Conservation (phyloP, 2,329 filamentous ascomycete genomes). For the Chaetomiaceae sp. region DNA sequence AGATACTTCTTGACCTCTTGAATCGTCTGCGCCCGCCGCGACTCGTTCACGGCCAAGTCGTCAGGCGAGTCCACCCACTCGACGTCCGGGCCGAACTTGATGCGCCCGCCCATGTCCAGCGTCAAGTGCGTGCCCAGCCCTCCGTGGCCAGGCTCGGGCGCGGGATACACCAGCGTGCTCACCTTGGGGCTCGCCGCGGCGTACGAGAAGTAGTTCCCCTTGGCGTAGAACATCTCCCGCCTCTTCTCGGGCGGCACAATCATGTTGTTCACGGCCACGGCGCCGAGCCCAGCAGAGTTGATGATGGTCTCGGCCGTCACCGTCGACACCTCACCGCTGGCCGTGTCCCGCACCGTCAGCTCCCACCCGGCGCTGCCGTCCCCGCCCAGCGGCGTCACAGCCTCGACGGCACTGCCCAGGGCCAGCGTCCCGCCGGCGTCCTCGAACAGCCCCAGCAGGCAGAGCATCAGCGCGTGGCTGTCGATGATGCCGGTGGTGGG, state of each 20-base stretch:
- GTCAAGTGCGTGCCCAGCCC: constrained; percentile 93
- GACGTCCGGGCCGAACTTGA: constrained; percentile 91
- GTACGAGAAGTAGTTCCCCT: constrained; percentile 95
- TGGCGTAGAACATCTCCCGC: constrained; percentile 70
- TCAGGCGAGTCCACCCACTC: constrained; percentile 76
- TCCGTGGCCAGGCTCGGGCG: constrained; percentile 72
- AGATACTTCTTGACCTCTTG: constrained; percentile 74
- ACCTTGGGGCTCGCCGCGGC: constrained; percentile 57
- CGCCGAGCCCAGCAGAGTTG: constrained; percentile 80
- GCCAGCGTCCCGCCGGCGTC: constrained; percentile 71
- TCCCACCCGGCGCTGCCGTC: constrained; percentile 62
- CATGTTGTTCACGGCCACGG: constrained; percentile 75
- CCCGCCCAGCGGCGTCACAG: constrained; percentile 46
- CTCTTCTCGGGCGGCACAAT: constrained; percentile 58
- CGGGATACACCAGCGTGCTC: constrained; percentile 78
- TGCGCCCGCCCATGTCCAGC: constrained; percentile 74
- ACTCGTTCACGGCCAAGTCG: constrained; percentile 64
- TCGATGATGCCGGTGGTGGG: constrained; percentile 88
- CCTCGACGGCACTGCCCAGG: constrained; percentile 60
- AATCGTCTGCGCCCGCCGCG: constrained; percentile 61
- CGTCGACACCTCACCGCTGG: constrained; percentile 43
- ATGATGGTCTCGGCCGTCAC: constrained; percentile 74
- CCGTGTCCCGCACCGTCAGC: constrained; percentile 49
- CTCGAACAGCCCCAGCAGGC: constrained; percentile 71
- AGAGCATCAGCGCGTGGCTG: constrained; percentile 77